These are phyloP conservation scores for Nicotiana attenuata DNA, from an alignment of 257 asterid genomes.

Conservation along the genomic window DNA sequence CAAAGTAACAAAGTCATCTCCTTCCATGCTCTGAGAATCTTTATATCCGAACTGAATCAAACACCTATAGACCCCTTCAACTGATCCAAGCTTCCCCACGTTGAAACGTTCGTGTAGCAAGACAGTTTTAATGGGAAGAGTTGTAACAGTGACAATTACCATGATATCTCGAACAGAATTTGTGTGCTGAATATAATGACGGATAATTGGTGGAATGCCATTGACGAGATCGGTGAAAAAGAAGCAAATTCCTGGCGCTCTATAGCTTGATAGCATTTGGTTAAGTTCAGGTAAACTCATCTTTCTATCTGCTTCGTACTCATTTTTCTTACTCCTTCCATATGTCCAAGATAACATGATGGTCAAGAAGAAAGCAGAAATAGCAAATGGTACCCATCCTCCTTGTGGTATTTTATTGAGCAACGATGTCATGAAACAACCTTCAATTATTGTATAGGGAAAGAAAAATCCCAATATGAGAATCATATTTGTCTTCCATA, in stretches of 20 bases:
- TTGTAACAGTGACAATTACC: constrained; percentile 50
- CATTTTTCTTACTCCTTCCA: constrained; percentile 48
- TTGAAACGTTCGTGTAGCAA: constrained; percentile 32
- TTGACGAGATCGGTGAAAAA: constrained; percentile 52
- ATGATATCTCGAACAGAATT: constrained; percentile 43
- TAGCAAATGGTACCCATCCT: constrained; percentile 74
- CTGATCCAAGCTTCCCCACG: constrained; percentile 36
- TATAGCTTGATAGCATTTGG: constrained; percentile 26
- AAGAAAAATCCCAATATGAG: constrained; percentile 44
- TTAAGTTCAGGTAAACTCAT: constrained; percentile 44
- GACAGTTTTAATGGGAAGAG: constrained; percentile 42
- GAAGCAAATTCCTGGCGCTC: constrained; percentile 57
- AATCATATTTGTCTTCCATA: constrained; percentile 19
- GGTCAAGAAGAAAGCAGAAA: constrained; percentile 42
- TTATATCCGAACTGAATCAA: constrained; percentile 57
- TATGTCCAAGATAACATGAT: constrained; percentile 64
- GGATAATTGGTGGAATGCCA: constrained; percentile 73
- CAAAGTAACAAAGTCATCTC: constrained; percentile 31
- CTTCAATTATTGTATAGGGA: constrained; percentile 49
- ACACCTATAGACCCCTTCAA: constrained; percentile 49
- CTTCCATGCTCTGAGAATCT: constrained; percentile 39
- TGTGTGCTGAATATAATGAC: constrained; percentile 46
- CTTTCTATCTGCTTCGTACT: constrained; percentile 44
- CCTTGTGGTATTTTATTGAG: constrained; percentile 71
- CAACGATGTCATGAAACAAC: constrained; percentile 55